Base-by-base conservation (phyloP, 2,329 filamentous ascomycete genomes). In the Aspergillus pseudonomiae region DNA sequence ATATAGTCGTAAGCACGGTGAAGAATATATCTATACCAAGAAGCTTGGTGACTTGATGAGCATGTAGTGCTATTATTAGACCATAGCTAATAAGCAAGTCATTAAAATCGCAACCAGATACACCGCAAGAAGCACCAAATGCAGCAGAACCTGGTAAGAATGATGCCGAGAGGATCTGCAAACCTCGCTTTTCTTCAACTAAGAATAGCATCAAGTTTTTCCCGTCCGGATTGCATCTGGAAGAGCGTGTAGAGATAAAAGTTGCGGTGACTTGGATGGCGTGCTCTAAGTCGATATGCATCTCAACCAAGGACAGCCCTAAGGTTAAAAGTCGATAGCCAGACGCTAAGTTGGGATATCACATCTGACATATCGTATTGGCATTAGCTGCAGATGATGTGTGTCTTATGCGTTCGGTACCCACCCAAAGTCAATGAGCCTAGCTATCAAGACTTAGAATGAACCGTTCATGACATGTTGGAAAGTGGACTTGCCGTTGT, bases 291-390 rank as follows among this genome's bases (percentile, higher is more conserved):
- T 21, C 6, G 19, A 24, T 41, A 2, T 45, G 30, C n/a, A 28
- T 26, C 12, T 48, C 24, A 26, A 52, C 26, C 16, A 34, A 45
- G 16, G 14, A 53, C 5, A 30, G 39, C 16, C 32, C 36, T 10
- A 54, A 60, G 58, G 48, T 43, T 53, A 43, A 60, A 43, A 32
- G 26, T 60, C 58, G 50, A 60, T 60, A 60, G 58, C 50, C 48
- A 21, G 39, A 55, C 39, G 11, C 36, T 21, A 19, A 41, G 19
- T 39, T 16, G 52, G 39, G 9, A 55, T 39, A 55, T 55, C 52
- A 55, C n/a, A 41, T 60, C 24, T 54, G 58, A 60, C 48, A 60
- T 54, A 26, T 60, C 58, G 32, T 28, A 32, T 34, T 24, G 14
- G 41, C 21, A 50, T 32, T 48, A 30, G 56, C 26, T 26, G 56